A percentile compares a stretch with the other conserved stretches of the same genome.
phyloP scores from a whole-genome alignment of 2,329 filamentous ascomycete species.

The Fusarium anthophilum region DNA sequence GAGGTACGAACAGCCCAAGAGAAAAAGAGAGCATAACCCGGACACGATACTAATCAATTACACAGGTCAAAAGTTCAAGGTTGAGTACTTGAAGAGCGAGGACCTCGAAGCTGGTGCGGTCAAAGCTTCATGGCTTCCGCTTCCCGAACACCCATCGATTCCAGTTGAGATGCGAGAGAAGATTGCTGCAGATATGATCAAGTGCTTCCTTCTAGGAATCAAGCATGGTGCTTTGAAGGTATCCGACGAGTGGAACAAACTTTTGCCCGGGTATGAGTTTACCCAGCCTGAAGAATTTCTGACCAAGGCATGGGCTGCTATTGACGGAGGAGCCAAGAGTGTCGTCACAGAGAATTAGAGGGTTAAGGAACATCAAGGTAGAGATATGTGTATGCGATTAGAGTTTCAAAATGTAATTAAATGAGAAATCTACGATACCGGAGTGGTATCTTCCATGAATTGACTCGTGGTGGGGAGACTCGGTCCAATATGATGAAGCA shows the following conservation, averaged over 20 bases:
- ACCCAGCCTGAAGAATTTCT: conserved; percentile 54
- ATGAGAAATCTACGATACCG: not conserved
- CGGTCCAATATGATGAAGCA: too few species aligned
- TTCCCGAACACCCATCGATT: conserved; percentile 27
- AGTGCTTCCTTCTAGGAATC: conserved; percentile 14
- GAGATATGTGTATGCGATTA: not conserved
- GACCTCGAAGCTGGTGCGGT: conserved; percentile 34
- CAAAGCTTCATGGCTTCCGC: conserved; percentile 40
- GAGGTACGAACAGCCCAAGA: conserved; percentile 4
- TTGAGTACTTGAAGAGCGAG: conserved; percentile 24
- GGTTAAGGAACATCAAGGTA: not conserved
- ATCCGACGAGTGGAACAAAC: conserved; percentile 54
- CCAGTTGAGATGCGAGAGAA: conserved; percentile 29
- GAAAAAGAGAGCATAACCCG: fast-evolving
- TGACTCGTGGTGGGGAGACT: too few species aligned
- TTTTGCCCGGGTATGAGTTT: conserved; percentile 56
- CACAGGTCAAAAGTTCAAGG: conserved; percentile 31
- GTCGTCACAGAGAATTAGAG: not conserved
- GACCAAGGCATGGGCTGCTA: conserved; percentile 38
- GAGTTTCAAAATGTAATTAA: not conserved
- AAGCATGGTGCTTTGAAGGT: conserved; percentile 44
- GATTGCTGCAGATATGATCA: not conserved
- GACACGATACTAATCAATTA: not conserved
- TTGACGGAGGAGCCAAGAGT: conserved; percentile 18
- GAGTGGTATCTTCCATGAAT: not conserved